phyloP scores from a whole-genome alignment of 179 eudicot species.

The Beta macrorhiza region DNA sequence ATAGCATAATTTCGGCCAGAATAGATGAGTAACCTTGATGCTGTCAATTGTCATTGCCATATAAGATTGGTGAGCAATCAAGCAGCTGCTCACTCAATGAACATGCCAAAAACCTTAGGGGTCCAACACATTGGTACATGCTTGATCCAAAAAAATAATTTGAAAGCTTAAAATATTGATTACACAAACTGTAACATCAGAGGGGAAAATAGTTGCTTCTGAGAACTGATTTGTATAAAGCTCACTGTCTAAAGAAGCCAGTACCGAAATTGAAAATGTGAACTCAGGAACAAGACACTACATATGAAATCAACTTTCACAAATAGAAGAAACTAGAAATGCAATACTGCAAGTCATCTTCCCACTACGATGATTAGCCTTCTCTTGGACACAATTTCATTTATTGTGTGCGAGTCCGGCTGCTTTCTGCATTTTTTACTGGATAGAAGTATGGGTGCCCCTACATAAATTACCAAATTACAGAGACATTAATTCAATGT shows the following conservation, averaged over 20 bases:
- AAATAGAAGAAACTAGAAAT: constrained; percentile 10
- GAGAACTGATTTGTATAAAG: background rate
- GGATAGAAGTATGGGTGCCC: constrained; percentile 92
- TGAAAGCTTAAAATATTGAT: constrained; percentile 16
- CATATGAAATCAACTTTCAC: constrained; percentile 16
- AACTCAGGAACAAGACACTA: constrained; percentile 4
- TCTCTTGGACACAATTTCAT: background rate
- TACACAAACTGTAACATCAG: background rate
- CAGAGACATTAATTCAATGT: background rate
- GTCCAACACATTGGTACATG: background rate
- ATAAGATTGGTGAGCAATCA: no score
- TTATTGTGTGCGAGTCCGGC: constrained; percentile 65
- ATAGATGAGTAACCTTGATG: no score
- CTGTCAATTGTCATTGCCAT: no score
- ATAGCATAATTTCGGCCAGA: no score
- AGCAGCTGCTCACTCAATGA: no score
- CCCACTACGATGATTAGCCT: background rate
- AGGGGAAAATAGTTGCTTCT: background rate
- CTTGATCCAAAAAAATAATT: constrained; percentile 2
- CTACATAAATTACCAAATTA: constrained; percentile 40
- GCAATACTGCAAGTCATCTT: background rate
- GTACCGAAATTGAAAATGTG: constrained; percentile 4
- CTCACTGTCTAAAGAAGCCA: background rate
- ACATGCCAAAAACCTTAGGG: background rate
- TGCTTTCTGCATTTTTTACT: constrained; percentile 84